Evolutionary conservation across 2,329 filamentous ascomycete species (phyloP).

Genomic region (Colletotrichum tabaci): DNA sequence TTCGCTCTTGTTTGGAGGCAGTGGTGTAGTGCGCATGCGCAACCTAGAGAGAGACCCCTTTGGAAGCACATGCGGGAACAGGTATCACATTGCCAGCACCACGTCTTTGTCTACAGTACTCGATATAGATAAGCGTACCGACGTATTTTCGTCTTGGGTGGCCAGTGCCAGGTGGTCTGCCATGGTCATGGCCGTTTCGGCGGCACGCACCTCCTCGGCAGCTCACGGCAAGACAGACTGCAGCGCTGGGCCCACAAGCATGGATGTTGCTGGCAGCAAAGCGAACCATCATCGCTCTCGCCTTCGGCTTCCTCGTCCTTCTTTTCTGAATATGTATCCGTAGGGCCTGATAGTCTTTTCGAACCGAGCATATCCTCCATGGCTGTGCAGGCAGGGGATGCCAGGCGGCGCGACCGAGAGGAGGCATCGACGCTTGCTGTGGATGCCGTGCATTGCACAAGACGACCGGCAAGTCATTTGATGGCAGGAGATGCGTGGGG

Average conservation of each 20-base stretch:
- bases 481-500: conserved; percentile 15
- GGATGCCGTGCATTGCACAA: conserved; percentile 22
- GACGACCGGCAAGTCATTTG: conserved; percentile 25
- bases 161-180: background rate
- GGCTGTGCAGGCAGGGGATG: background rate
- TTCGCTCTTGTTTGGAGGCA: no score
- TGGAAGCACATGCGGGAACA: no score
- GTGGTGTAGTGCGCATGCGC: no score
- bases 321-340: background rate
- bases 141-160: conserved; percentile 13
- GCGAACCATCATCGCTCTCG: conserved; percentile 5
- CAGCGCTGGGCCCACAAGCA: background rate
- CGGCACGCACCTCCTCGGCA: conserved; percentile 9
- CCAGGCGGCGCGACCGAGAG: background rate
- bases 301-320: background rate
- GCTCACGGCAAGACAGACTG: background rate
- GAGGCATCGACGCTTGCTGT: background rate
- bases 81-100: background rate
- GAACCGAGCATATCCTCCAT: background rate
- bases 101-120: conserved; percentile 2
- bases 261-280: background rate
- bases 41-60: no score
- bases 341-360: background rate
- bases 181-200: conserved; percentile 25
- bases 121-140: no score